Evolutionary conservation across 768 basidiomycete species (phyloP).

Genomic region (Agrocybe praecox): DNA sequence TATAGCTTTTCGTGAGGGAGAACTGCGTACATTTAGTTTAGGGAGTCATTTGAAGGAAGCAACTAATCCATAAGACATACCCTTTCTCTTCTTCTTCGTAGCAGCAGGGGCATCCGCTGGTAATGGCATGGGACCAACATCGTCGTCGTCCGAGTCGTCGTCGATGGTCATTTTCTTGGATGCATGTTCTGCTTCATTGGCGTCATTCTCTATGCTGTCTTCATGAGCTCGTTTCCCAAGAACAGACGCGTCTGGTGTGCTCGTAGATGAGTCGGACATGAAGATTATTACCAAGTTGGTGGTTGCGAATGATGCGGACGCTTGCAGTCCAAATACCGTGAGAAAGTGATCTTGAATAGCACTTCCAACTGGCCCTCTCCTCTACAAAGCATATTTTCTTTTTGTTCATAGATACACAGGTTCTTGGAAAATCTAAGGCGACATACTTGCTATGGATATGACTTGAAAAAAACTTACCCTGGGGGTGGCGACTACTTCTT

Average conservation of each 20-base stretch:
- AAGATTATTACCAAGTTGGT: neutral
- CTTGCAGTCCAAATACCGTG: slow-evolving; percentile 1
- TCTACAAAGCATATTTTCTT: neutral
- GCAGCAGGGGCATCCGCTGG: slow-evolving; percentile 47
- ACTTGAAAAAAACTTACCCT: too few relatives aligned
- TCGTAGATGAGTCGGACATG: slow-evolving; percentile 27
- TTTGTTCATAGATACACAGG: too few relatives aligned
- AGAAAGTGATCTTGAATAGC: neutral
- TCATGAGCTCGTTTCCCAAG: slow-evolving; percentile 67
- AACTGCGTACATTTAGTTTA: slow-evolving; percentile 45
- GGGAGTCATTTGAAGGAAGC: slow-evolving; percentile 14
- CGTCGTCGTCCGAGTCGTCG: slow-evolving; percentile 71
- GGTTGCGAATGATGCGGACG: neutral
- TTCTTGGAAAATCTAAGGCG: too few relatives aligned
- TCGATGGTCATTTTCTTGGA: slow-evolving; percentile 32
- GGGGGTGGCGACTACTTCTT: too few relatives aligned
- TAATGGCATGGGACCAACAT: slow-evolving; percentile 90
- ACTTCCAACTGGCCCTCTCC: neutral
- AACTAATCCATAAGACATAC: slow-evolving; percentile 37
- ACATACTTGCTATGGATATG: too few relatives aligned
- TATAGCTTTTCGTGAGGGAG: slow-evolving; percentile 93
- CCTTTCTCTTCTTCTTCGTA: slow-evolving; percentile 75
- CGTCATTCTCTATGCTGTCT: slow-evolving; percentile 25
- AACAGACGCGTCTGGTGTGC: slow-evolving; percentile 48
- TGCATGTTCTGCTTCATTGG: slow-evolving; percentile 14